A percentile compares a stretch with the other conserved stretches of the same genome.
These are phyloP conservation scores for Aspergillus glaucus DNA, from an alignment of 2,329 filamentous ascomycete genomes.

Conservation along the genomic window DNA sequence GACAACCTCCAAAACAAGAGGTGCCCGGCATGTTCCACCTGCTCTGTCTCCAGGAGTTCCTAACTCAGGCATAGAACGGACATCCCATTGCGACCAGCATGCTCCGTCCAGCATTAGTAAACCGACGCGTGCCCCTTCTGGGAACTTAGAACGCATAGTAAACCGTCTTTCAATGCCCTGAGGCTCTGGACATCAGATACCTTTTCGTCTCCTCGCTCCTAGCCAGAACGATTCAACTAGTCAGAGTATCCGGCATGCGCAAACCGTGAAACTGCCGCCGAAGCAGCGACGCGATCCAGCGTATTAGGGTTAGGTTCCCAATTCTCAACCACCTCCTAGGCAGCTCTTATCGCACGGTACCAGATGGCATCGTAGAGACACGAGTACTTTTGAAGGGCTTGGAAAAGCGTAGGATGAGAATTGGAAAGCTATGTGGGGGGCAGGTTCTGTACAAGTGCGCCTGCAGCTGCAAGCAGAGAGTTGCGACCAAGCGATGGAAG, in stretches of 20 bases:
- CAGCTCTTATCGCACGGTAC: slow-evolving; percentile 33
- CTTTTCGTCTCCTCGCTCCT: slow-evolving; percentile 28
- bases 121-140: slow-evolving; percentile 40
- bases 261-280: slow-evolving; percentile 58
- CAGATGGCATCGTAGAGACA: slow-evolving; percentile 20
- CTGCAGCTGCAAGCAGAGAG: slow-evolving; percentile 29
- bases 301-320: slow-evolving; percentile 96
- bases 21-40: slow-evolving; percentile 47
- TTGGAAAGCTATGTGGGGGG: slow-evolving; percentile 78
- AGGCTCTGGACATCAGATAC: slow-evolving; percentile 42
- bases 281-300: slow-evolving; percentile 57
- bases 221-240: slow-evolving; percentile 46
- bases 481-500: slow-evolving; percentile 22
- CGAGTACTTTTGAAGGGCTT: slow-evolving; percentile 37
- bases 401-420: slow-evolving; percentile 52
- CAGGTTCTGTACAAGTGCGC: slow-evolving; percentile 49
- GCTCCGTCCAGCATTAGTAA: slow-evolving; percentile 51
- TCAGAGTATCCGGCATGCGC: slow-evolving; percentile 64
- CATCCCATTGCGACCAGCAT: slow-evolving; percentile 60
- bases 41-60: slow-evolving; percentile 40
- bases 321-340: slow-evolving; percentile 55
- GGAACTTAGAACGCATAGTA: slow-evolving; percentile 42
- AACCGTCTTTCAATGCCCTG: slow-evolving; percentile 37
- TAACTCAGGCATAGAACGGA: slow-evolving; percentile 41
- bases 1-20: slow-evolving; percentile 41